Percentiles rank a stretch among this genome's conserved stretches.
phyloP scores from a whole-genome alignment of 2,329 filamentous ascomycete genomes.

The Aspergillus brunneoviolaceus region DNA sequence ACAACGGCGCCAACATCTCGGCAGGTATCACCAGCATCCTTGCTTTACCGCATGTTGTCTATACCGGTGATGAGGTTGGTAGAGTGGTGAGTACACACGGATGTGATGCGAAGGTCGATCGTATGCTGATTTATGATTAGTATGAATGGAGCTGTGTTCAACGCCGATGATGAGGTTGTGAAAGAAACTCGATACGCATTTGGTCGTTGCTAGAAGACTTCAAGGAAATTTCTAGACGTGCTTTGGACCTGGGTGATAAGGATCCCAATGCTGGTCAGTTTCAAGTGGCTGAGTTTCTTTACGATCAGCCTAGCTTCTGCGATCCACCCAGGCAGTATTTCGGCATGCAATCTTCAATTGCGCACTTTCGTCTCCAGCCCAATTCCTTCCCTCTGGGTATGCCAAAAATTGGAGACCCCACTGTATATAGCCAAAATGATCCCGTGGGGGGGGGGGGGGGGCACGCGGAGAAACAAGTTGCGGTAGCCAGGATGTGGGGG shows the following conservation, averaged over 20 bases:
- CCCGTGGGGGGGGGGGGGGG: not conserved
- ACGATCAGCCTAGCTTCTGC: not conserved
- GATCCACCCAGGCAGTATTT: not conserved
- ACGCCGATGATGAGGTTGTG: conserved; percentile 37
- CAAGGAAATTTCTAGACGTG: not conserved
- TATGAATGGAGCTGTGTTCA: conserved; percentile 60
- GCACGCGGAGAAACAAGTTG: not conserved
- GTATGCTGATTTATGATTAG: conserved; percentile 35
- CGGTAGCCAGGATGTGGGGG: not conserved
- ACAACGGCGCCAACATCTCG: conserved; percentile 54
- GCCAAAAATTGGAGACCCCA: not conserved
- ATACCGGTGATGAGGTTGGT: conserved; percentile 92
- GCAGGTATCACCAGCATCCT: conserved; percentile 82
- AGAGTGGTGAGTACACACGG: conserved; percentile 67
- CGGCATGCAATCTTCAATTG: not conserved
- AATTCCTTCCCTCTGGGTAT: not conserved
- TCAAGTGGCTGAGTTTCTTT: not conserved
- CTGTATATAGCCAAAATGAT: not conserved
- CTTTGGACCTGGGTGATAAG: not conserved
- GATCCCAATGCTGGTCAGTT: not conserved
- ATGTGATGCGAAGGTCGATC: not conserved
- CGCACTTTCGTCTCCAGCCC: not conserved
- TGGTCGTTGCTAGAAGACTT: not conserved
- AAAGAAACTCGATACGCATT: not conserved
- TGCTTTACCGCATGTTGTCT: conserved; percentile 78